These are phyloP conservation scores for Tolypocladium amazonense DNA, from an alignment of 2,329 filamentous ascomycete species.

Conservation along the genomic window DNA sequence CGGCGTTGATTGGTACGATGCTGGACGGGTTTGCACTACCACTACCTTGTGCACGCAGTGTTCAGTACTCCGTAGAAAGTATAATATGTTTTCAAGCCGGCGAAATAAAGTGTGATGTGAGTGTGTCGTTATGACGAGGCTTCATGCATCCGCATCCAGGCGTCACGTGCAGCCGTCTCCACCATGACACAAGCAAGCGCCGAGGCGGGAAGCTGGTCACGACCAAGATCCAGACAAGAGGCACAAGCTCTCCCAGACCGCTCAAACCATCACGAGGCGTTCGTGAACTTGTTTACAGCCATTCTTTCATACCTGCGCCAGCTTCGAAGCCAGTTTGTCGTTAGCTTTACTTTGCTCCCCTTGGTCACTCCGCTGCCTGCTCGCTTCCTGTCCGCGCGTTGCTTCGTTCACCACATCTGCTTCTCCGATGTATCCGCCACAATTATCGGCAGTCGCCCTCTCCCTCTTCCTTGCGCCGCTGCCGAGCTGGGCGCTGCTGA, in stretches of 20 bases:
- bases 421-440: slow-evolving; percentile 28
- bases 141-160: background rate
- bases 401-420: background rate
- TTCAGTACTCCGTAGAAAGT: background rate
- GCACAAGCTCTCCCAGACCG: slow-evolving; percentile 11
- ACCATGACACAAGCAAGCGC: slow-evolving; percentile 22
- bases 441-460: slow-evolving; percentile 24
- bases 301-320: background rate
- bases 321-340: background rate
- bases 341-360: background rate
- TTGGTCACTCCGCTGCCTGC: background rate
- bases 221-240: slow-evolving; percentile 7
- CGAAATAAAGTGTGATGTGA: background rate
- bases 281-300: background rate
- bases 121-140: background rate
- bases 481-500: slow-evolving; percentile 37
- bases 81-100: background rate
- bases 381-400: background rate
- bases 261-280: slow-evolving; percentile 14
- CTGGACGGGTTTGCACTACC: background rate
- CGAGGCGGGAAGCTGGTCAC: slow-evolving; percentile 16
- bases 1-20: background rate
- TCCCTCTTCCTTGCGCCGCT: slow-evolving; percentile 24
- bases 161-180: slow-evolving; percentile 16
- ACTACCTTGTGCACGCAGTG: background rate